A percentile compares a stretch with the other conserved stretches of the same genome.
Conservation (phyloP, 140 eudicot species). For the Senecio squalidus region DNA sequence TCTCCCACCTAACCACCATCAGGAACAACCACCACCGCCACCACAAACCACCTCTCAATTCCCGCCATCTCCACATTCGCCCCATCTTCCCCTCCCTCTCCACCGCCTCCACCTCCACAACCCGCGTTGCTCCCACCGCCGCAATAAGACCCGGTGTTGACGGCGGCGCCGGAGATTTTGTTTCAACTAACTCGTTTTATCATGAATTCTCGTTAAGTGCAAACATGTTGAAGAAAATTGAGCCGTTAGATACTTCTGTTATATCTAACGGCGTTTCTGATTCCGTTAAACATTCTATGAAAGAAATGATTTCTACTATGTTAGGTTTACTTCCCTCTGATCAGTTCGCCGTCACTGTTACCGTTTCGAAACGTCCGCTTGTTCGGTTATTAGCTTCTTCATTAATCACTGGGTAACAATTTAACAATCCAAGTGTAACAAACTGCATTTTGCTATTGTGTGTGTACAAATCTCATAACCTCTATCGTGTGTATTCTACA, state of each 20-base stretch:
- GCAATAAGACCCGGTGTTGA: slow-evolving; percentile 38
- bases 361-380: slow-evolving; percentile 65
- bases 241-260: slow-evolving; percentile 54
- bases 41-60: slow-evolving; percentile 23
- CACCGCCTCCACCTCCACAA: not conserved
- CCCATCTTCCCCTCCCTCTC: slow-evolving; percentile 23
- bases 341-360: slow-evolving; percentile 72
- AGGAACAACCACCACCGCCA: slow-evolving; percentile 17
- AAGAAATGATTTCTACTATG: slow-evolving; percentile 76
- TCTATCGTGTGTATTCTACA: no score
- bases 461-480: no score
- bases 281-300: slow-evolving; percentile 70
- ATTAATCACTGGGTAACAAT: slow-evolving; percentile 68
- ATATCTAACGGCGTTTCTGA: slow-evolving; percentile 64
- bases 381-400: slow-evolving; percentile 72
- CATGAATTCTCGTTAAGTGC: slow-evolving; percentile 70
- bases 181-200: slow-evolving; percentile 43
- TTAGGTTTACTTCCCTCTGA: slow-evolving; percentile 88
- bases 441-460: no score
- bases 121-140: not conserved
- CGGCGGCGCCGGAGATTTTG: slow-evolving; percentile 55
- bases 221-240: slow-evolving; percentile 62
- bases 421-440: no score
- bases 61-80: slow-evolving; percentile 25
- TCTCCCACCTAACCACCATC: slow-evolving; percentile 21